Evolutionary conservation across 2,329 filamentous ascomycete species (phyloP).

Genomic region (Cryphonectria parasitica): DNA sequence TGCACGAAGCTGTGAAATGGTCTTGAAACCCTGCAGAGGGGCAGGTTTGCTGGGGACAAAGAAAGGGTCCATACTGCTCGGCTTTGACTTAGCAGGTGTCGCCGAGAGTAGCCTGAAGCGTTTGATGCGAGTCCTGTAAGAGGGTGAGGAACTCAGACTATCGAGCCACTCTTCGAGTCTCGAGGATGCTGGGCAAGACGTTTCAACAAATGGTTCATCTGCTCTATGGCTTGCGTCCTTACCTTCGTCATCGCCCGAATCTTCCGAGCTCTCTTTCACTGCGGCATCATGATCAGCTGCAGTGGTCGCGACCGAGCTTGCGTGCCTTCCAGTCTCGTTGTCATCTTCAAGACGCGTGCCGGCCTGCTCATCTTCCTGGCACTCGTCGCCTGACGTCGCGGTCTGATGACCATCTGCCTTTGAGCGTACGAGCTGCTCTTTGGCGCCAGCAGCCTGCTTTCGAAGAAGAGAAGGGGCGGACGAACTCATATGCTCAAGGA

Average conservation of each 20-base stretch:
- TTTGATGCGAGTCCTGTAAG: conserved; percentile 4
- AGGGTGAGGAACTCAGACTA: neutral
- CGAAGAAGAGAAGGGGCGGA: conserved; percentile 3
- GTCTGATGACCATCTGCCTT: neutral
- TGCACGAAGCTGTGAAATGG: conserved; percentile 25
- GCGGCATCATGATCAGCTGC: neutral
- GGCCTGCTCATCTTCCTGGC: neutral
- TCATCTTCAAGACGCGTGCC: neutral
- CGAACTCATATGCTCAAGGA: conserved; percentile 20
- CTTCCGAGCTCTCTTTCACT: neutral
- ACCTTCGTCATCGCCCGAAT: conserved; percentile 8
- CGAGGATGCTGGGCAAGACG: neutral
- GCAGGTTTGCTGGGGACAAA: neutral
- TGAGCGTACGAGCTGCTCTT: neutral
- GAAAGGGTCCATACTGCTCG: conserved; percentile 26
- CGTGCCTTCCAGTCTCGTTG: neutral
- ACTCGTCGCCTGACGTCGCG: neutral
- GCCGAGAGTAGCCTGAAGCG: neutral
- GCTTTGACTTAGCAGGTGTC: conserved; percentile 3
- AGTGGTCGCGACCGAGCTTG: neutral
- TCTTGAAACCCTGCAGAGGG: conserved; percentile 32
- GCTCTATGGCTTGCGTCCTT: neutral
- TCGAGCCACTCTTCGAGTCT: neutral
- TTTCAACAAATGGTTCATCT: conserved; percentile 1
- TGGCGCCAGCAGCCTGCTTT: neutral